A percentile compares a stretch with the other conserved stretches of the same genome.
phyloP scores from a whole-genome alignment of 495 filamentous ascomycete species.

The Aspergillus taichungensis region DNA sequence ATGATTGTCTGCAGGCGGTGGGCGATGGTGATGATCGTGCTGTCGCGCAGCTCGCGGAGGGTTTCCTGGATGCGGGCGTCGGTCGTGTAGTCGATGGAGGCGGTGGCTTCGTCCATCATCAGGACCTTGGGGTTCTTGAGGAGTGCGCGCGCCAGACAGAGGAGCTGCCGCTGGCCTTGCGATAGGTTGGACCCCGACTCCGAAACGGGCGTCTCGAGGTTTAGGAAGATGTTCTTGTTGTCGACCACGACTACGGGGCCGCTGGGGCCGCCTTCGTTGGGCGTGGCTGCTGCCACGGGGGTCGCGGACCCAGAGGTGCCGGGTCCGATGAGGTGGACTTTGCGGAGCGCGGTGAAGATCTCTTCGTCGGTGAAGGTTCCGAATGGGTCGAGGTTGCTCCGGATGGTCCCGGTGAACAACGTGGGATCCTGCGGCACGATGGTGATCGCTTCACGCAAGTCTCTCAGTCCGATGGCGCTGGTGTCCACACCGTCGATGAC shows the following conservation, averaged over 20 bases:
- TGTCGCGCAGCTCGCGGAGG: constrained; percentile 72
- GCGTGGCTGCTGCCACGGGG: constrained; percentile 30
- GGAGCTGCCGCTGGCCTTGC: constrained; percentile 90
- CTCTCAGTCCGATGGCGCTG: constrained; percentile 76
- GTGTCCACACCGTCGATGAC: constrained; percentile 87
- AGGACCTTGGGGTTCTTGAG: constrained; percentile 87
- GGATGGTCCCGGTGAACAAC: constrained; percentile 90
- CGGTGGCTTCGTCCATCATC: constrained; percentile 98
- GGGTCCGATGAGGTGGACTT: constrained; percentile 80
- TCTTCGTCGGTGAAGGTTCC: constrained; percentile 82
- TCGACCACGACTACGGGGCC: constrained; percentile 29
- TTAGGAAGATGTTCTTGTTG: constrained; percentile 93
- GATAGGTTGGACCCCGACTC: constrained; percentile 95
- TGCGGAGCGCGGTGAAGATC: constrained; percentile 76
- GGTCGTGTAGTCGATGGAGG: constrained; percentile 94
- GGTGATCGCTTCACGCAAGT: constrained; percentile 87
- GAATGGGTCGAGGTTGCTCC: constrained; percentile 95
- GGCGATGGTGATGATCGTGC: constrained; percentile 97
- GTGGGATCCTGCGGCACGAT: constrained; percentile 99
- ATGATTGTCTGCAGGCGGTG: constrained; percentile 94
- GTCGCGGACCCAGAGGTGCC: constrained; percentile 41
- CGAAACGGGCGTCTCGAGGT: constrained; percentile 73
- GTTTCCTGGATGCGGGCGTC: constrained; percentile 95
- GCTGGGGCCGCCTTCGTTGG: constrained; percentile 17
- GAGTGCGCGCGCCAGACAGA: constrained; percentile 90